Percentiles rank a stretch among this genome's conserved stretches.
Conservation (phyloP, 1,284 basidiomycete species). For the Moniliophthora roreri region DNA sequence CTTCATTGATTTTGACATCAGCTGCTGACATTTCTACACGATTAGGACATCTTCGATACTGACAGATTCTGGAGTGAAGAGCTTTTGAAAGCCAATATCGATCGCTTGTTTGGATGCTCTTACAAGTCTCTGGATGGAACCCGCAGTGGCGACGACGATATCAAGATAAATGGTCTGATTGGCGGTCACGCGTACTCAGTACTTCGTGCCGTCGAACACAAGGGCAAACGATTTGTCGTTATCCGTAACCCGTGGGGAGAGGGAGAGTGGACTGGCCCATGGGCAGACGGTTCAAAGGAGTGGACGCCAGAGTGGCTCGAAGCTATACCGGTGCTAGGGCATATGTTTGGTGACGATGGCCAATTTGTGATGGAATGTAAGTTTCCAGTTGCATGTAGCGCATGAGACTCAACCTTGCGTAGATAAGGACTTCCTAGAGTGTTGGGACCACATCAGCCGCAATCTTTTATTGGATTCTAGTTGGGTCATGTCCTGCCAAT, state of each 20-base stretch:
- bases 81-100: slow-evolving; percentile 37
- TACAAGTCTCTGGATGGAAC: slow-evolving; percentile 33
- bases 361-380: slow-evolving; percentile 58
- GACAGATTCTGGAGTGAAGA: slow-evolving; percentile 45
- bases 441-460: slow-evolving; percentile 1
- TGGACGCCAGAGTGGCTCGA: slow-evolving; percentile 50
- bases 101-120: slow-evolving; percentile 47
- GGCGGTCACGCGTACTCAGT: slow-evolving; percentile 53
- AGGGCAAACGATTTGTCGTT: slow-evolving; percentile 49
- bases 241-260: slow-evolving; percentile 56
- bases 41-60: slow-evolving; percentile 42
- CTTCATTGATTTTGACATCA: no score
- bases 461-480: slow-evolving; percentile 17
- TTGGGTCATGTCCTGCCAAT: slow-evolving; percentile 48
- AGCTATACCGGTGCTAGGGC: slow-evolving; percentile 34
- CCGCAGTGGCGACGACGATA: slow-evolving; percentile 21
- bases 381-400: slow-evolving; percentile 10
- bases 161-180: slow-evolving; percentile 43
- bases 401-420: not conserved
- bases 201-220: slow-evolving; percentile 45
- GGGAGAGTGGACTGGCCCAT: slow-evolving; percentile 49
- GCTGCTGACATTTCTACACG: no score
- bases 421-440: slow-evolving; percentile 3
- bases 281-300: slow-evolving; percentile 53
- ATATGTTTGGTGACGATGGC: slow-evolving; percentile 49